Evolutionary conservation across 352 stramenopile species (phyloP), one percentile per base, ranked within the genome.

Genomic region (Globisporangium paroecandrum): DNA sequence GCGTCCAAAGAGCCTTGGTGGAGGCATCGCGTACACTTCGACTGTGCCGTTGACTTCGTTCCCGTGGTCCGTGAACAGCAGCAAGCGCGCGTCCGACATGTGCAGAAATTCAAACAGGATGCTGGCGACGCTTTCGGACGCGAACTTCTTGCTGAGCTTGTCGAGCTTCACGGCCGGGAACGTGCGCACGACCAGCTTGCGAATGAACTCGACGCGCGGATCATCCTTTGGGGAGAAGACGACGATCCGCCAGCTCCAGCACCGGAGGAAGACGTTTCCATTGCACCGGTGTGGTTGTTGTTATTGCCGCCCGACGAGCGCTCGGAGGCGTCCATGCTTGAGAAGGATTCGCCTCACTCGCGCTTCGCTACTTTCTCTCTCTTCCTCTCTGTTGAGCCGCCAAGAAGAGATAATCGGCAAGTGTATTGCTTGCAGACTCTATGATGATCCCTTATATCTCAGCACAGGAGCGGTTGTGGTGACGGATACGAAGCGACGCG

Each of bases 41-140:
- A 90, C 63, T 15, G 66, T 72, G 5, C 78, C 80, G 32, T 73
- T 88, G 24, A 69, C 64, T 49, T 89, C 79, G 38, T 79, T 82
- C 13, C 83, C 85, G 34, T 89, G 81, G 65, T 93, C 82, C n/a
- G 83, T 90, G 60, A 93, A 77, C 12, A 93, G 71, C 62, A 93
- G 65, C 60, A 93, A 67, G 15, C 83, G 73, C 46, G 80, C 69
- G 63, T 89, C 80, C 0, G 81, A 73, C 6, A 93, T 32, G 38
- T 91, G 85, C 20, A 91, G 67, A 60, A 93, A 93, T 53, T 90
- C 85, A 66, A 93, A 93, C 10, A 93, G 65, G 49, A 81, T 49
- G 9, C 73, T 73, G 34, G 83, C 85, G 63, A 93, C 77, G 29
- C 54, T 51, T 15, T 93, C 85, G 20, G 79, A 82, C n/a, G 85